Conservation (phyloP, 2,329 filamentous ascomycete genomes). For the Beauveria brongniartii region DNA sequence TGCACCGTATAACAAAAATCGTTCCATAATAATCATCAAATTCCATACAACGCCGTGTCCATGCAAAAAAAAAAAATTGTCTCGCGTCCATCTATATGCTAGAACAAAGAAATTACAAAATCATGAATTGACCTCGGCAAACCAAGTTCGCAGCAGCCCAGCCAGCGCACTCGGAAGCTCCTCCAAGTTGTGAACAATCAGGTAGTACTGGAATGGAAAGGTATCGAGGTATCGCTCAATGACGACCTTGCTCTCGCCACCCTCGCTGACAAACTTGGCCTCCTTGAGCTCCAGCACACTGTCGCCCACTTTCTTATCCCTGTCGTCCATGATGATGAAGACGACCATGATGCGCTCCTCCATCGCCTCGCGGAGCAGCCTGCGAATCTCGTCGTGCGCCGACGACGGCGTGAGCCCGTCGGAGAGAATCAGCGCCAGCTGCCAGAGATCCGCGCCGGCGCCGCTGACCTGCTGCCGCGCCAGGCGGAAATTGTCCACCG, state of each 20-base stretch:
- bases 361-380: conserved; percentile 76
- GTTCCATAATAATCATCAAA: background rate
- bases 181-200: conserved; percentile 85
- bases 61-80: background rate
- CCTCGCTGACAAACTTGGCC: conserved; percentile 69
- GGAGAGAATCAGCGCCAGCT: conserved; percentile 84
- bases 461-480: conserved; percentile 54
- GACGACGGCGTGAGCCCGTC: conserved; percentile 81
- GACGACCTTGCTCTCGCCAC: conserved; percentile 58
- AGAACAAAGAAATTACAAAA: background rate
- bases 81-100: background rate
- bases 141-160: conserved; percentile 89
- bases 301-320: conserved; percentile 38
- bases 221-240: conserved; percentile 89
- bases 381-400: conserved; percentile 73
- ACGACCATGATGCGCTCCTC: conserved; percentile 97
- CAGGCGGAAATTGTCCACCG: conserved; percentile 72
- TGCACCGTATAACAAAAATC: background rate
- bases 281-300: conserved; percentile 84
- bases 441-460: conserved; percentile 71
- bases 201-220: conserved; percentile 95
- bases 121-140: conserved; percentile 58
- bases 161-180: conserved; percentile 86
- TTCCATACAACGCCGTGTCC: conserved; percentile 5
- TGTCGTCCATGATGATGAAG: conserved; percentile 87